phyloP scores from a whole-genome alignment of 805 yeast genomes.

The Sugiyamaella valdiviana region DNA sequence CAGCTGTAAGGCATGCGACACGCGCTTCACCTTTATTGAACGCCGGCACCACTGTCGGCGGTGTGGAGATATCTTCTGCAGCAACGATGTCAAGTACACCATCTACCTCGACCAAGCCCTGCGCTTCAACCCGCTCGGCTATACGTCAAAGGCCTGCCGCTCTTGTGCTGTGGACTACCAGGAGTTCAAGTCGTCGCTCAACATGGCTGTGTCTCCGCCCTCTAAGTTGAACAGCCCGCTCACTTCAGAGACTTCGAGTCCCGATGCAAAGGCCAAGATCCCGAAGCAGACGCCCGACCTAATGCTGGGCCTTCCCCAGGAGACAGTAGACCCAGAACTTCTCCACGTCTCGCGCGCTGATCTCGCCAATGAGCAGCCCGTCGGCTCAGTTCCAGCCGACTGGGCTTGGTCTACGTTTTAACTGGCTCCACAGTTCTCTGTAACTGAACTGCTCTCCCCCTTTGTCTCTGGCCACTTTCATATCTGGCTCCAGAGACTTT shows the following conservation, averaged over 20 bases:
- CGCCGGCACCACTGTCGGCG: constrained; percentile 79
- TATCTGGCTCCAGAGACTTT: too few relatives aligned
- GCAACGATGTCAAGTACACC: constrained; percentile 54
- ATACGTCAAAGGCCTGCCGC: constrained; percentile 64
- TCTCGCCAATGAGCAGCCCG: constrained; percentile 27
- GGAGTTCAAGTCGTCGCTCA: constrained; percentile 1
- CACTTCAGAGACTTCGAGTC: not conserved
- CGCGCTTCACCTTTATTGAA: constrained; percentile 67
- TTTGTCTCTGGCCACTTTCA: too few relatives aligned
- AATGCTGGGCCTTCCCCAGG: not conserved
- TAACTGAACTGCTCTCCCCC: not conserved
- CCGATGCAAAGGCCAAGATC: not conserved
- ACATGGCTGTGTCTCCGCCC: not conserved
- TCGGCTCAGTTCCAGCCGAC: constrained; percentile 58
- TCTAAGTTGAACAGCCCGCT: not conserved
- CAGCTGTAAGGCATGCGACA: constrained; percentile 63
- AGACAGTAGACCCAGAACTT: not conserved
- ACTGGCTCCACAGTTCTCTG: not conserved
- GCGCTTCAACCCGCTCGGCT: constrained; percentile 58
- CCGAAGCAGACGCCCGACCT: not conserved
- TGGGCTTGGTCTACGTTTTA: constrained; percentile 77
- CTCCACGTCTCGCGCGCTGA: not conserved
- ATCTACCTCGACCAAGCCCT: constrained; percentile 46
- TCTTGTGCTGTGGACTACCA: constrained; percentile 53
- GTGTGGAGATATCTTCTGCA: constrained; percentile 77